These are phyloP conservation scores for Didymella keratinophila DNA, from an alignment of 2,329 filamentous ascomycete genomes.

Conservation along the genomic window DNA sequence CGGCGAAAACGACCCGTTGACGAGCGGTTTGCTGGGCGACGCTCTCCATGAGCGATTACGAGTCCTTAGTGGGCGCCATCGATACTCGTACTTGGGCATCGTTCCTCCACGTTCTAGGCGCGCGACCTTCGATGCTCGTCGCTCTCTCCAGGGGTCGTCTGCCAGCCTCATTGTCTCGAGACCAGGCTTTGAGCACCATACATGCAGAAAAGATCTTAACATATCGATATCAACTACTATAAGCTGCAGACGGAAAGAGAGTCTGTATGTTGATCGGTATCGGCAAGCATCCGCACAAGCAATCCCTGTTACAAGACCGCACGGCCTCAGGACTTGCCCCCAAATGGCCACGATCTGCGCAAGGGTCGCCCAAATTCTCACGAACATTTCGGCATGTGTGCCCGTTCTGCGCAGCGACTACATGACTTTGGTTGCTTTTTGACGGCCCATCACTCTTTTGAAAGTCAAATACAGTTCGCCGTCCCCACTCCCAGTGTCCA, in stretches of 20 bases:
- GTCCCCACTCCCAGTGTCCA: background rate
- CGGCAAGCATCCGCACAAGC: background rate
- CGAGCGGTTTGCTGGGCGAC: background rate
- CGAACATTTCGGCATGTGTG: background rate
- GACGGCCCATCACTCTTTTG: background rate
- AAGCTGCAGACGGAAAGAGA: background rate
- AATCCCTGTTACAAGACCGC: conserved; percentile 4
- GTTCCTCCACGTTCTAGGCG: background rate
- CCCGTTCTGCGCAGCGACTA: conserved; percentile 1
- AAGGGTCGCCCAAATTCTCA: conserved; percentile 1
- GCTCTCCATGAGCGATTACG: background rate
- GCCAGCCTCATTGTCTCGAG: background rate
- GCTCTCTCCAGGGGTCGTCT: background rate
- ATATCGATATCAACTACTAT: background rate
- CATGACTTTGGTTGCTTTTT: conserved; percentile 1
- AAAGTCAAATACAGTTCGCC: background rate
- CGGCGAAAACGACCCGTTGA: background rate
- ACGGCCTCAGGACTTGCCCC: conserved; percentile 2
- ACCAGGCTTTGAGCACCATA: background rate
- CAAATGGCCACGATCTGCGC: conserved; percentile 11
- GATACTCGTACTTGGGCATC: background rate
- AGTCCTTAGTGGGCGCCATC: conserved; percentile 3
- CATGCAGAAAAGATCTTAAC: background rate
- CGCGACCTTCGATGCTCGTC: background rate
- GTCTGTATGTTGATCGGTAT: background rate